Percentiles rank a stretch among this genome's conserved stretches.
These are phyloP conservation scores for Eucalyptus cladocalyx DNA, from an alignment of 345 rosid species.

Conservation along the genomic window DNA sequence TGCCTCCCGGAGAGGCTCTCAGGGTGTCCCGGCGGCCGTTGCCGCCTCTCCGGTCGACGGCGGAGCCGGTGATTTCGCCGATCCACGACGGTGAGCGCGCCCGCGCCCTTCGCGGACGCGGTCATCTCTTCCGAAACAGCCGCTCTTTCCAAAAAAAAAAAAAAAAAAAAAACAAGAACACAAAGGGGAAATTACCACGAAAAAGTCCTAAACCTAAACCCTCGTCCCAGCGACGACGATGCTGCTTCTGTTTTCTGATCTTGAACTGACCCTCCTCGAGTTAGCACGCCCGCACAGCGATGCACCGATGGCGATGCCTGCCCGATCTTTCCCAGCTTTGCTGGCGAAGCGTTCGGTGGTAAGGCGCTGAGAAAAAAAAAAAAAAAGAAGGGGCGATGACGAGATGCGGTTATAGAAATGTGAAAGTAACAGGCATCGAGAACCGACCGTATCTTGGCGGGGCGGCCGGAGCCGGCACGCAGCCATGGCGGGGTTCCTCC, in stretches of 20 bases:
- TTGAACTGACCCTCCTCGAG: not conserved
- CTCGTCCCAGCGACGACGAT: not conserved
- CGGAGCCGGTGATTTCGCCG: not conserved
- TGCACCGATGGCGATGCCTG: not conserved
- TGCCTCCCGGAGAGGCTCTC: not conserved
- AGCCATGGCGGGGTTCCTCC: slow-evolving; percentile 2
- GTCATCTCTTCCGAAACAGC: not conserved
- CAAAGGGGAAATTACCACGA: not conserved
- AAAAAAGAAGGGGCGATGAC: not conserved
- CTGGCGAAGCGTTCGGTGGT: not conserved
- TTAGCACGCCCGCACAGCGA: not conserved
- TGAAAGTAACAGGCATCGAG: not conserved
- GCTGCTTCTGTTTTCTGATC: not conserved
- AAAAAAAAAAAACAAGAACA: not conserved
- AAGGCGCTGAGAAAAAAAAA: not conserved
- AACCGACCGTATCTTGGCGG: not conserved
- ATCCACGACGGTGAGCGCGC: not conserved
- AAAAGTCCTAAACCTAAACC: not conserved
- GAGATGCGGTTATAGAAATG: not conserved
- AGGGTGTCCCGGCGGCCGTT: not conserved
- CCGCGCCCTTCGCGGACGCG: not conserved
- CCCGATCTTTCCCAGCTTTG: not conserved
- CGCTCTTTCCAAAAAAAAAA: not conserved
- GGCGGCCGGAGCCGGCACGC: not conserved
- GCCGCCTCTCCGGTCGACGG: not conserved